phyloP scores from a whole-genome alignment of 179 eudicot species.

The Spergularia azorica region DNA sequence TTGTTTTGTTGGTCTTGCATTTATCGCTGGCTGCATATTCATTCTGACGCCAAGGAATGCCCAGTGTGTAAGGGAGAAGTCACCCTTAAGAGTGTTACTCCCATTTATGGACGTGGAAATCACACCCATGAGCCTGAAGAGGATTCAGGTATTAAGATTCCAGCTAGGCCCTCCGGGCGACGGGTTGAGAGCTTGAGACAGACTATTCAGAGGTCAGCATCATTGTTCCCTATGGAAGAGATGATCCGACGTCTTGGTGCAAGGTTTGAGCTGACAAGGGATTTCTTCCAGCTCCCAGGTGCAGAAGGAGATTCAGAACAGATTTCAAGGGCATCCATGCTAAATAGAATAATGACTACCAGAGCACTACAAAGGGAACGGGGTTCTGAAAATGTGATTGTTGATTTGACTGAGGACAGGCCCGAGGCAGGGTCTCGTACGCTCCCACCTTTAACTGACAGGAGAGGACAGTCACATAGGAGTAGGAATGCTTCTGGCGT shows the following conservation, averaged over 20 bases:
- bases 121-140: slow-evolving; percentile 38
- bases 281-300: slow-evolving; percentile 46
- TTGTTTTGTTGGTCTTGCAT: slow-evolving; percentile 84
- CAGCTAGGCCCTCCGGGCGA: slow-evolving; percentile 66
- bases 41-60: slow-evolving; percentile 74
- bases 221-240: slow-evolving; percentile 77
- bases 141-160: slow-evolving; percentile 59
- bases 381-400: slow-evolving; percentile 44
- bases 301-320: slow-evolving; percentile 41
- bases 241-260: slow-evolving; percentile 89
- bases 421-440: slow-evolving; percentile 43
- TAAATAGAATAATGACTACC: slow-evolving; percentile 59
- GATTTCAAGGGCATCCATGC: slow-evolving; percentile 52
- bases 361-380: slow-evolving; percentile 40
- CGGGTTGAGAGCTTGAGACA: slow-evolving; percentile 92
- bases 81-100: slow-evolving; percentile 65
- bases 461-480: slow-evolving; percentile 57
- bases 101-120: slow-evolving; percentile 83
- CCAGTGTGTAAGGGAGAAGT: slow-evolving; percentile 95
- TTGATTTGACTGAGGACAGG: slow-evolving; percentile 48
- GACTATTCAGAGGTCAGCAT: slow-evolving; percentile 68
- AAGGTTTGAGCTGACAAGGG: slow-evolving; percentile 66
- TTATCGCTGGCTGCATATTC: slow-evolving; percentile 76
- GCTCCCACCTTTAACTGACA: slow-evolving; percentile 51
- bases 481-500: slow-evolving; percentile 39